A percentile compares a stretch with the other conserved stretches of the same genome.
phyloP scores from a whole-genome alignment of 106 monocot genomes.

The Acanthochlamys bracteata region DNA sequence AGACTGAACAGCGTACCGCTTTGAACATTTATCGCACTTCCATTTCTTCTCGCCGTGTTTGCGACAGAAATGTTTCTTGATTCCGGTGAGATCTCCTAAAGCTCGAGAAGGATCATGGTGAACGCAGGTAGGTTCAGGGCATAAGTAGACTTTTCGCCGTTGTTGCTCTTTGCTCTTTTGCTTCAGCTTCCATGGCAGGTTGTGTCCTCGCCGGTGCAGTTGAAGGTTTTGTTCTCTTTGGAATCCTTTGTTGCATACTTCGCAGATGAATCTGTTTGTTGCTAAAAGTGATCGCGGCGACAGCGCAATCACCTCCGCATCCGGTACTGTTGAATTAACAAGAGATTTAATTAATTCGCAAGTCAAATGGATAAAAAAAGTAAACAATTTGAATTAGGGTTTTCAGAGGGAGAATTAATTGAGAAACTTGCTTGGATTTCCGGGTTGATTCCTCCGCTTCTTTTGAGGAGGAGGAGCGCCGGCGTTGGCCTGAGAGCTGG shows the following conservation, averaged over 20 bases:
- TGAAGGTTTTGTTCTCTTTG: conserved; percentile 34
- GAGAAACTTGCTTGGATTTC: conserved; percentile 53
- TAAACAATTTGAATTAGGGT: too few relatives aligned
- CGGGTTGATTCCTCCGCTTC: conserved; percentile 58
- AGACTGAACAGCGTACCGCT: conserved; percentile 35
- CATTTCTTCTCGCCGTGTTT: conserved; percentile 6
- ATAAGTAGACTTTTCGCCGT: conserved; percentile 23
- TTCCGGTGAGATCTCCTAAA: conserved; percentile 1
- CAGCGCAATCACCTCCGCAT: conserved; percentile 32
- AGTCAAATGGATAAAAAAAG: too few relatives aligned
- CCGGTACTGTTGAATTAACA: conserved; percentile 5
- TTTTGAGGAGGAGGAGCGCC: conserved; percentile 13
- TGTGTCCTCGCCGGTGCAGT: conserved; percentile 36
- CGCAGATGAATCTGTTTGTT: conserved; percentile 35
- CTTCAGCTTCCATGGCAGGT: conserved; percentile 34
- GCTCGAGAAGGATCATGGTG: conserved; percentile 30
- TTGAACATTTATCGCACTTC: conserved; percentile 7
- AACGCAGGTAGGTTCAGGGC: conserved; percentile 34
- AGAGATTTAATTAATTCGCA: too few relatives aligned
- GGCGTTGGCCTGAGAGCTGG: neutral
- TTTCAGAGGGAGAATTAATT: neutral
- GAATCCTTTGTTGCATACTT: conserved; percentile 38
- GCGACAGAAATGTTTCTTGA: conserved; percentile 3
- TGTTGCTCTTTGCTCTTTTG: conserved; percentile 31
- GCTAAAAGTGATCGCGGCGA: conserved; percentile 30